Evolutionary conservation across 2,329 filamentous ascomycete species (phyloP), one percentile per base, ranked within the genome.

Genomic region (Metarhizium robertsii): DNA sequence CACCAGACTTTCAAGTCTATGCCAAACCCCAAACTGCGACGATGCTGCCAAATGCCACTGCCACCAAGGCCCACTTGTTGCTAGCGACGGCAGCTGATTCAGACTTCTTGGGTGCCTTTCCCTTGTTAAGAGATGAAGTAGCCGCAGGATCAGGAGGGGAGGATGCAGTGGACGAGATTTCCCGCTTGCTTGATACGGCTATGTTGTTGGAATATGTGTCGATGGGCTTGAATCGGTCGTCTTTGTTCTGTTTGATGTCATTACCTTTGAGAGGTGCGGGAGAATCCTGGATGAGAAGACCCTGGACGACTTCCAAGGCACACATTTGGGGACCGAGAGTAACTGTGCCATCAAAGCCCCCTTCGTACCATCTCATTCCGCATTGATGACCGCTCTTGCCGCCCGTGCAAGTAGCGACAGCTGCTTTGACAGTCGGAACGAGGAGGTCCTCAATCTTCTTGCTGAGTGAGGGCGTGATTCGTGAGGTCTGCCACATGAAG

Each of bases 261-360:
- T 73, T 69, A 7, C 71, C 74, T 62, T 69, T 70, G 38, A 80
- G 68, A 0, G 82, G 82, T 6, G 74, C 67, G 4, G 65, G 57
- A 1, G 75, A 71, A 5, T 71, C 61, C 14, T 68, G 62, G 14
- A 74, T 71, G 51, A 87, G 69, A 3, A 85, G 70, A 3, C 81
- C 81, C 64, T 86, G 83, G 16, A 87, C 73, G 1, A 77, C 75
- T 69, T 86, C 84, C 52, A 87, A 74, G 1, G 82, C 84, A 55
- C 76, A 79, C 80, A 87, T 83, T 65, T 86, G 78, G 67, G 85
- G 80, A 4, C 84, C 84, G 6, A 86, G 72, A 2, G 83, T 82
- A 0, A 71, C 66, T 29, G 67, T 71, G 42, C 75, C 76, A 62
- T 87, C 84, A 58, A 75, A 84, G 1, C 73, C 77, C 43, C 76